phyloP scores from a whole-genome alignment of 768 basidiomycete species.

The Lactarius evosmus region DNA sequence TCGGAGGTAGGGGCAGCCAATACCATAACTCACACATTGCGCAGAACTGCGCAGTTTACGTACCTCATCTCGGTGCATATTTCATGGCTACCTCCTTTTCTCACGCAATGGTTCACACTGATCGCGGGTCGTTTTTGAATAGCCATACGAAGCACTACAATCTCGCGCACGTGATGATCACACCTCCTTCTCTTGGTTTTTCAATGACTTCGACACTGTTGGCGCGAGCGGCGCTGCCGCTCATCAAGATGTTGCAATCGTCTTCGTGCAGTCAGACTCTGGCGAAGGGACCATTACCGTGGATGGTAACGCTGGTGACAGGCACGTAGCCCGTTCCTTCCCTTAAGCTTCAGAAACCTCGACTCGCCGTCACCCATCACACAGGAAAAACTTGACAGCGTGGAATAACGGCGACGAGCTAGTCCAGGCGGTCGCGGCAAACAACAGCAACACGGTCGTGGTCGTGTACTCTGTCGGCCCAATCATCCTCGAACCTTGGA shows the following conservation, averaged over 20 bases:
- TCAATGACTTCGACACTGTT: constrained; percentile 64
- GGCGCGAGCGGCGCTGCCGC: constrained; percentile 43
- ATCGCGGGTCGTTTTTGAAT: constrained; percentile 1
- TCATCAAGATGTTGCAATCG: constrained; percentile 50
- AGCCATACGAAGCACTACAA: constrained; percentile 84
- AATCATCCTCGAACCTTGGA: constrained; percentile 64
- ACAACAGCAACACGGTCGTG: constrained; percentile 75
- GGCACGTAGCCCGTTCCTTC: constrained; percentile 39
- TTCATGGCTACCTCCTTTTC: not conserved
- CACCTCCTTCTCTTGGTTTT: constrained; percentile 62
- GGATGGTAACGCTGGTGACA: constrained; percentile 55
- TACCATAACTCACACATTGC: not conserved
- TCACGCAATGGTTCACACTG: not conserved
- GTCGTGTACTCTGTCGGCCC: constrained; percentile 78
- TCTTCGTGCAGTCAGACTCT: constrained; percentile 42
- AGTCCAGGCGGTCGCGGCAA: constrained; percentile 57
- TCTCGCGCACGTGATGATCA: constrained; percentile 61
- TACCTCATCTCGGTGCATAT: constrained; percentile 69
- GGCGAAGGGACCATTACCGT: constrained; percentile 54
- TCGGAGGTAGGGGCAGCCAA: constrained; percentile 11
- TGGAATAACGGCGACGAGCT: constrained; percentile 38
- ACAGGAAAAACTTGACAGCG: constrained; percentile 38
- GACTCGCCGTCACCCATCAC: not conserved
- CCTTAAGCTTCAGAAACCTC: not conserved
- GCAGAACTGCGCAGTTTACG: constrained; percentile 65